Percentiles rank a stretch among this genome's conserved stretches.
phyloP scores from a whole-genome alignment of 345 rosid species.

The Citrus maxima region DNA sequence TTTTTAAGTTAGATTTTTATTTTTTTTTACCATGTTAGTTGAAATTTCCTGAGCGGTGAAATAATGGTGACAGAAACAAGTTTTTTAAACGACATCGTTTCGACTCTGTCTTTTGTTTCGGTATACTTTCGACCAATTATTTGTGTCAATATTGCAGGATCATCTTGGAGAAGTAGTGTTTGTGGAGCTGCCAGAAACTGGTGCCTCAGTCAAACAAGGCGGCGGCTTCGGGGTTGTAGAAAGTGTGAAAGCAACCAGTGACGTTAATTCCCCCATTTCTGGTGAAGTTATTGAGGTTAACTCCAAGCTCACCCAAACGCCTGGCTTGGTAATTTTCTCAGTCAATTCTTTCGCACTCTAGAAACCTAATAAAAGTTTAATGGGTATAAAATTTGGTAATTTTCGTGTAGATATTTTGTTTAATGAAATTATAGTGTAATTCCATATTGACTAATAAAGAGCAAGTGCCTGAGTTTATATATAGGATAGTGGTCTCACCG shows the following conservation, averaged over 20 bases:
- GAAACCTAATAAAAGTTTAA: neutral
- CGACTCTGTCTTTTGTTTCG: neutral
- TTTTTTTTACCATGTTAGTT: too few species aligned
- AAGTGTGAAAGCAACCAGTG: conserved; percentile 96
- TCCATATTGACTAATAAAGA: too few species aligned
- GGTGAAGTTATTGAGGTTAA: conserved; percentile 85
- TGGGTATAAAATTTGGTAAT: too few species aligned
- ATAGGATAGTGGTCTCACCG: too few species aligned
- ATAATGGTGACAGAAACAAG: too few species aligned
- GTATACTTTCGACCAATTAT: neutral
- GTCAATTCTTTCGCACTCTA: neutral
- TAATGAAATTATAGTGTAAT: too few species aligned
- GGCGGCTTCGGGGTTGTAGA: conserved; percentile 86
- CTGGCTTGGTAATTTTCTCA: conserved; percentile 59
- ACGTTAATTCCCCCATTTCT: conserved; percentile 79
- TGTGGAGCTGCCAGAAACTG: conserved; percentile 76
- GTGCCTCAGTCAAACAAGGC: conserved; percentile 49
- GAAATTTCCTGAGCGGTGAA: too few species aligned
- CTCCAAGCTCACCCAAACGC: conserved; percentile 61
- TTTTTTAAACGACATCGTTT: too few species aligned
- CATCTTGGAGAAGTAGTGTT: conserved; percentile 97
- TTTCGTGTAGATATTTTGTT: too few species aligned
- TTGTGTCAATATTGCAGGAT: conserved; percentile 36
- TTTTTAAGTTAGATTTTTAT: too few species aligned
- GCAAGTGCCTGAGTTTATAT: too few species aligned